Base-by-base conservation (phyloP, 345 rosid genomes). In the Lepidium aucheri region DNA sequence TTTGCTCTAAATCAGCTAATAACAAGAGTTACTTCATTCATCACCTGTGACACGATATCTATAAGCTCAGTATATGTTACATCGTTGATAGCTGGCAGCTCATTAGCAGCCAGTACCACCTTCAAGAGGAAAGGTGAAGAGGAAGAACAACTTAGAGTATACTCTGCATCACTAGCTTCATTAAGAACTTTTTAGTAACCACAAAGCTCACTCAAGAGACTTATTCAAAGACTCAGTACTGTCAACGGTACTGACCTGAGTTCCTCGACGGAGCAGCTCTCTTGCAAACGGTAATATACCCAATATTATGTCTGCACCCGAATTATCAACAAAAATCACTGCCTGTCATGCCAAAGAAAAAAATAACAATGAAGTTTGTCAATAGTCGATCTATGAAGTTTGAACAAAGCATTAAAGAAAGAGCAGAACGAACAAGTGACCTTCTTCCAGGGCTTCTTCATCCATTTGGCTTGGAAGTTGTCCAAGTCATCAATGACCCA, bases 401-500 rank as follows among this genome's bases (percentile, higher is more conserved):
- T 17, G 20, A 63, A 47, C 24, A 70, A 6, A 51, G 60, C 36
- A 60, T 11, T 51, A 69, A 38, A 69, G 36, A 42, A 69, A 32
- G n/a, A 43, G 14, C 7, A 9, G 33, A 57, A n/a, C 36, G 33
- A 45, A 36, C 0, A 39, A 42, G 81, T 70, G 52, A 78, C 99
- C 99, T 91, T 94, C 70, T 94, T 91, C 97, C 99, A 94, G 28
- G 80, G 77, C 77, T 85, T 89, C 79, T 80, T 84, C 81, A 70
- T 69, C 96, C 97, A 94, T 67, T 73, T 87, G 59, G 64, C 75
- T 81, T 83, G 84, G 69, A 94, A 94, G 60, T 68, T 70, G 9
- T 91, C 95, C 65, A 94, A 79, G 72, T 94, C 96, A 83, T 94
- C 99, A 54, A 91, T 81, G 50, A 91, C 99, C 97, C 97, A 94